Percentiles rank a stretch among this genome's conserved stretches.
phyloP scores from a whole-genome alignment of 441 rosid genomes.

The Codiaeum variegatum region DNA sequence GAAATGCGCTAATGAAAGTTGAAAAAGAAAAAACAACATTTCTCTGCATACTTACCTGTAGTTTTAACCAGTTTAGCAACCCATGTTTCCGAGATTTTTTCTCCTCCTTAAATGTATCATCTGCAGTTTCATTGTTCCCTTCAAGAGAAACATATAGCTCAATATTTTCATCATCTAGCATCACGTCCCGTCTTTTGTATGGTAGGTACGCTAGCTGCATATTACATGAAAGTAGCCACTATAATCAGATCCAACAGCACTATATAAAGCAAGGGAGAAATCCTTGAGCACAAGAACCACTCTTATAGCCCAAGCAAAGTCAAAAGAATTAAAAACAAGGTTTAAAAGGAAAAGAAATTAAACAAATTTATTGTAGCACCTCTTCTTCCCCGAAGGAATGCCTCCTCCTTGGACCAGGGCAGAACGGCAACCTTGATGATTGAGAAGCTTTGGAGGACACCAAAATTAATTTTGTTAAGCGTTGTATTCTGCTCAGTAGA shows the following conservation, averaged over 20 bases:
- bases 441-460: conserved; percentile 91
- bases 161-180: conserved; percentile 81
- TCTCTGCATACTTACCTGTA: conserved; percentile 49
- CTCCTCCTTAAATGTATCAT: conserved; percentile 68
- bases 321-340: background rate
- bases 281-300: background rate
- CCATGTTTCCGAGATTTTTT: conserved; percentile 87
- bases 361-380: conserved; percentile 41
- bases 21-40: conserved; percentile 18
- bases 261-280: conserved; percentile 10
- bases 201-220: conserved; percentile 96
- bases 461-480: conserved; percentile 87
- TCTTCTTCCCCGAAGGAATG: conserved; percentile 99
- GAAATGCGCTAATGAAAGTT: conserved; percentile 14
- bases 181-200: conserved; percentile 82
- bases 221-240: conserved; percentile 24
- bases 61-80: conserved; percentile 91
- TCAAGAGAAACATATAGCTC: conserved; percentile 72
- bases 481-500: conserved; percentile 88
- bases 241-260: conserved; percentile 30
- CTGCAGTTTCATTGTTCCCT: conserved; percentile 51
- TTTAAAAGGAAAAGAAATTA: conserved; percentile 11
- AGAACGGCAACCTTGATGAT: conserved; percentile 61
- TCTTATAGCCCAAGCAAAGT: background rate
- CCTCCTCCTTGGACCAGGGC: conserved; percentile 78